Evolutionary conservation across 805 yeast genomes (phyloP).

Genomic region (Candida yuanshanica): DNA sequence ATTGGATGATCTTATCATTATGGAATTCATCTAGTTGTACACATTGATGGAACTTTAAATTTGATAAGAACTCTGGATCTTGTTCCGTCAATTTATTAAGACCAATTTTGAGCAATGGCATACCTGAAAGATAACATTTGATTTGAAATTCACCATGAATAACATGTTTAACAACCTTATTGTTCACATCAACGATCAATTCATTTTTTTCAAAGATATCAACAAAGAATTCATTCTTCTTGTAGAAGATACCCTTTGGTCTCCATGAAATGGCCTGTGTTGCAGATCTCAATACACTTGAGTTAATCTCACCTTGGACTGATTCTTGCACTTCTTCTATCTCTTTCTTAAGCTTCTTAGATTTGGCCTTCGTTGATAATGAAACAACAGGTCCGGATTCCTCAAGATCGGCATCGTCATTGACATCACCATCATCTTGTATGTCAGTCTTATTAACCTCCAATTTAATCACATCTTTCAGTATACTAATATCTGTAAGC

Average conservation of each 20-base stretch:
- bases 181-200: constrained; percentile 55
- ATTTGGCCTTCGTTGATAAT: background rate
- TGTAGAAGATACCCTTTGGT: constrained; percentile 81
- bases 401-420: constrained; percentile 13
- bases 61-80: constrained; percentile 40
- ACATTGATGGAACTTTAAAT: constrained; percentile 83
- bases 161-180: constrained; percentile 57
- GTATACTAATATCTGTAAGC: constrained; percentile 69
- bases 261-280: constrained; percentile 86
- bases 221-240: constrained; percentile 84
- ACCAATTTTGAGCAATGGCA: constrained; percentile 79
- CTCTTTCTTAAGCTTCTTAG: constrained; percentile 1
- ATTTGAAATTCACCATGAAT: constrained; percentile 70
- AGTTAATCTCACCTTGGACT: constrained; percentile 39
- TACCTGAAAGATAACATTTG: constrained; percentile 78
- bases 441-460: constrained; percentile 30
- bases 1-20: constrained; percentile 51
- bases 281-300: constrained; percentile 70
- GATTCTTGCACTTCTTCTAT: constrained; percentile 10
- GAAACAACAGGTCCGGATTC: background rate
- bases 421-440: too few relatives aligned
- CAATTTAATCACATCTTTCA: constrained; percentile 72
- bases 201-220: constrained; percentile 76
- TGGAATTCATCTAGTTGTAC: constrained; percentile 61
- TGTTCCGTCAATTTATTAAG: constrained; percentile 49